Evolutionary conservation across 2,329 filamentous ascomycete species (phyloP), one percentile per base, ranked within the genome.

Genomic region (Teratosphaeria epicoccoides): DNA sequence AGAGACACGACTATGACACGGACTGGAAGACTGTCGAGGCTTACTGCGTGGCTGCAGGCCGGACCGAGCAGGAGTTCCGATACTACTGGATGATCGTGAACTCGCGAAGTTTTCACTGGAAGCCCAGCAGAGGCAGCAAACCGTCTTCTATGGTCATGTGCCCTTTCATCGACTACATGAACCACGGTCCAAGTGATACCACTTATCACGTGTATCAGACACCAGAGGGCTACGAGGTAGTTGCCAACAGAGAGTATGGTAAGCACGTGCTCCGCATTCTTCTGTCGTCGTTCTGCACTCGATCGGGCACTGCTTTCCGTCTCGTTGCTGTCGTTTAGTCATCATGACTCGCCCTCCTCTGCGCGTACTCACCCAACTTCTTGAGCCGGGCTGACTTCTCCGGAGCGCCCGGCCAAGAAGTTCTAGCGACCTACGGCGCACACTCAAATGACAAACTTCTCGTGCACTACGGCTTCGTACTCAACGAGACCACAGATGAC

Each of bases 111-210:
- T 83, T 83, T 60, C 80, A 78, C 61, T 82, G 77, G 70, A 69
- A 77, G 43, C 71, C 66, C 46, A 68, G 68, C 7, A 73, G 61
- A 43, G 64, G 60, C 66, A 77, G 12, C 23, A 46, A 58, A 12
- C 66, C 71, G 23, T 84, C 87, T 59, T 79, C 79, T 61, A 80
- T 87, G 73, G 80, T 80, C 9, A 75, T 88, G 58, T 83, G 83
- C 66, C 85, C 85, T 0, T 82, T 87, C 29, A 81, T 84, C 1
- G 85, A 89, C 65, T 79, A 86, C 51, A 84, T 88, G 72, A 89
- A 80, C 56, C 77, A 80, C 55, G 67, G 61, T 40, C 61, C 66
- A 1, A 61, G 67, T 12, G 69, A 71, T 24, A 58, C 63, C 12
- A 70, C 70, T 12, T 83, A 80, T 66, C 66, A 71, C 12, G 79